Conservation (phyloP, 192 early-diverging fungal genomes). For the Podila epigama region DNA sequence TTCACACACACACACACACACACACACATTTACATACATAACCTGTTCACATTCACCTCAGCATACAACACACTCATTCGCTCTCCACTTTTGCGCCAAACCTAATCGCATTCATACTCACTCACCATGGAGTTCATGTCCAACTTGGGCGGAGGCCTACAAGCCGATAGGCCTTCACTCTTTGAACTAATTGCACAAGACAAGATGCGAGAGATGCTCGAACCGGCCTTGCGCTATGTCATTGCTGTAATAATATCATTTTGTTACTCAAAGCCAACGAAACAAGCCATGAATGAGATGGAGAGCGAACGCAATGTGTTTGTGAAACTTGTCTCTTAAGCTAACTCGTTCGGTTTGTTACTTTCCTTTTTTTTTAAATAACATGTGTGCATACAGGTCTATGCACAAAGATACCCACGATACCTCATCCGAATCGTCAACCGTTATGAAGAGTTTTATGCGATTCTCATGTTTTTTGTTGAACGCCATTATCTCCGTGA, state of each 20-base stretch:
- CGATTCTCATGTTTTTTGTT: slow-evolving; percentile 78
- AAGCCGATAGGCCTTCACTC: slow-evolving; percentile 83
- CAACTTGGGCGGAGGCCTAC: slow-evolving; percentile 65
- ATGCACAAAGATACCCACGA: slow-evolving; percentile 89
- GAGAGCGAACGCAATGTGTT: too few relatives aligned
- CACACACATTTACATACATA: too few relatives aligned
- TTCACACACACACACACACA: too few relatives aligned
- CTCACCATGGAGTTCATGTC: slow-evolving; percentile 86
- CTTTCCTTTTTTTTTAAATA: slow-evolving; percentile 1
- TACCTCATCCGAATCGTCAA: slow-evolving; percentile 78
- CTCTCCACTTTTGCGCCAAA: too few relatives aligned
- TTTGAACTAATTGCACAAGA: slow-evolving; percentile 92
- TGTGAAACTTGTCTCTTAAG: too few relatives aligned
- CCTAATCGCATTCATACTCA: neutral
- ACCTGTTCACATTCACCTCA: too few relatives aligned
- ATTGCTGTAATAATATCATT: slow-evolving; percentile 67
- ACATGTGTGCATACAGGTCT: slow-evolving; percentile 58
- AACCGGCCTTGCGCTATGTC: slow-evolving; percentile 85
- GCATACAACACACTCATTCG: too few relatives aligned
- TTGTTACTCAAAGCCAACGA: neutral
- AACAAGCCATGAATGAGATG: neutral
- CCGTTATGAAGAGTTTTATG: slow-evolving; percentile 84
- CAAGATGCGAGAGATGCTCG: slow-evolving; percentile 81
- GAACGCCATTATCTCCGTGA: slow-evolving; percentile 86
- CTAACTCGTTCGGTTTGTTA: neutral